Evolutionary conservation across 2,329 filamentous ascomycete genomes (phyloP), one percentile per base, ranked within the genome.

Genomic region (Coniella lustricola): DNA sequence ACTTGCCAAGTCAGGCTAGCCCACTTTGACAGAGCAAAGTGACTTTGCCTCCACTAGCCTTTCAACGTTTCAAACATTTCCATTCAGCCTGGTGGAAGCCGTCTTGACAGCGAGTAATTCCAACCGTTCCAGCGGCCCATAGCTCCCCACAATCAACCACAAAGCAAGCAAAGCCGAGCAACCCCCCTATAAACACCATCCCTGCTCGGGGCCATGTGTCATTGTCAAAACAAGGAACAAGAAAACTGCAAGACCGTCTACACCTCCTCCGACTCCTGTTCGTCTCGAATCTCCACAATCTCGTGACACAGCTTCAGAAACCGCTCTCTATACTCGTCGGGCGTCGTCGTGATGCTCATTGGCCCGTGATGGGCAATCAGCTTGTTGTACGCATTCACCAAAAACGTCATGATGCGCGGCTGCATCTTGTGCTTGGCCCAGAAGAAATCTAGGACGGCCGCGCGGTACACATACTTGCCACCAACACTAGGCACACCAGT

Each of bases 261-360:
- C 3, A 10, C 18, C 13, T 31, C 12, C 13, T 33, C 17, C 7
- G 14, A 17, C 36, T 16, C 21, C 31, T 31, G n/a, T 3, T 16
- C n/a, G 16, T 47, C n/a, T 7, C 20, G 57, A 32, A 65, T 59
- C 44, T 66, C 69, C 10, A 71, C 53, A 2, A 71, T 65, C 42
- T 67, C 67, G 18, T 64, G 60, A 37, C 73, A 75, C 71, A 76
- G 77, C 54, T 63, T 66, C 60, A 75, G 51, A 40, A 76, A 76
- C 47, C 73, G 63, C 54, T 74, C 63, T 13, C 81, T 70, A 57
- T 90, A 90, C 64, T 89, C 85, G 0, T 71, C 68, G 9, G 82
- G 77, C 5, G 78, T 77, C 1, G 85, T 84, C 0, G 85, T 89
- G 47, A 89, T 85, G 51, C 79, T 84, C 85, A 89, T 90, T 0